Evolutionary conservation across 345 rosid species (phyloP).

Genomic region (Linum trigynum): DNA sequence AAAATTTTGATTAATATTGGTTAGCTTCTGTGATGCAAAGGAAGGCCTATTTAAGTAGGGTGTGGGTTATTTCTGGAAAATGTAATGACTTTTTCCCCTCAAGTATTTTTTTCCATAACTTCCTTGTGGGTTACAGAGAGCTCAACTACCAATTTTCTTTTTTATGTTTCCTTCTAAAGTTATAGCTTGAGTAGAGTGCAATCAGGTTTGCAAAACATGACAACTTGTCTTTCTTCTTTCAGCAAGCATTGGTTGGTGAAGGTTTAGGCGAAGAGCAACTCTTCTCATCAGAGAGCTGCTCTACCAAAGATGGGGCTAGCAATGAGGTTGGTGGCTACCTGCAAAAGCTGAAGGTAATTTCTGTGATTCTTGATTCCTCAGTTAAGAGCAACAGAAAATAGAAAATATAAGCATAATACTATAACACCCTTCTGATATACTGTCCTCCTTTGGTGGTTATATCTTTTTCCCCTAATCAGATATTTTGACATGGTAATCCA

Average conservation of each 20-base stretch:
- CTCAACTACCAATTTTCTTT: too few relatives aligned
- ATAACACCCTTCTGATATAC: too few relatives aligned
- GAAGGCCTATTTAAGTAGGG: too few relatives aligned
- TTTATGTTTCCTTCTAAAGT: neutral
- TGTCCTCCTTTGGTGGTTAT: too few relatives aligned
- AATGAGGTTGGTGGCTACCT: slow-evolving; percentile 61
- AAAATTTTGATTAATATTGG: neutral
- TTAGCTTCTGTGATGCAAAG: too few relatives aligned
- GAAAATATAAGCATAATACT: too few relatives aligned
- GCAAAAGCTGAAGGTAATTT: slow-evolving; percentile 58
- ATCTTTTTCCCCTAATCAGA: too few relatives aligned
- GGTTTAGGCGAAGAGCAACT: slow-evolving; percentile 80
- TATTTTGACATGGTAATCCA: too few relatives aligned
- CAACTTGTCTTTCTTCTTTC: neutral
- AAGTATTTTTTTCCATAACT: neutral
- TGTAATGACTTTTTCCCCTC: too few relatives aligned
- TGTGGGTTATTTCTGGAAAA: too few relatives aligned
- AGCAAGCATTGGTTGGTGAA: slow-evolving; percentile 99
- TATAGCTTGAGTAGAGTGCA: neutral
- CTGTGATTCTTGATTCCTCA: neutral
- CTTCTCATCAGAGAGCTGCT: slow-evolving; percentile 50
- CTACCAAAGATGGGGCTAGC: slow-evolving; percentile 40
- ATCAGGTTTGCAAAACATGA: neutral
- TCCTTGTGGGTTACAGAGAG: neutral
- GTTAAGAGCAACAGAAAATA: neutral